Base-by-base conservation (phyloP, 768 basidiomycete species). In the Imleria badia region DNA sequence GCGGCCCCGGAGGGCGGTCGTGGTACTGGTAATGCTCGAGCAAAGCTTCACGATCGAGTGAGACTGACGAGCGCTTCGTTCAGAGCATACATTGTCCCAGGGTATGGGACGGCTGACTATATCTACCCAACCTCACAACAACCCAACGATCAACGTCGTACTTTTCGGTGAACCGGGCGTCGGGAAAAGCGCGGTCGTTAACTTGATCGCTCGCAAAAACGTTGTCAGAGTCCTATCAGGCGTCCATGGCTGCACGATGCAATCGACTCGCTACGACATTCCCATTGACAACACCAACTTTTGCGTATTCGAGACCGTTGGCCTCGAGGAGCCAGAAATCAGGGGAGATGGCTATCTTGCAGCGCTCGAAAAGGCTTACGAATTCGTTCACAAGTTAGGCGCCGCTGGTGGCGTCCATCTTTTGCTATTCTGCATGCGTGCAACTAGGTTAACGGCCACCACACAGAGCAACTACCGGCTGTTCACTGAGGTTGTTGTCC, bases 401-500 rank as follows among this genome's bases (percentile, higher is more conserved):
- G 19, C 19, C 0, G 26, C 35, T 8, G 70, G 63, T 12, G 75
- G 76, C 17, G 56, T 76, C 19, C 70, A 63, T 51, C 72, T 77
- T 14, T 68, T 78, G 8, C 59, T 77, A 1, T 76, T 67, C 48
- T 68, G 68, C 54, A 66, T 76, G 62, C 68, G 70, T 2, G 71
- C 62, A 2, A 66, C 69, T 1, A 54, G 68, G 42, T 64, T 76
- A 53, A 70, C 58, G 19, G 59, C 64, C 15, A 55, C 63, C 0
- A 54, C 63, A 26, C 60, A 61, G 40, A 64, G 65, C 56, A 77
- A 76, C 46, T 77, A 73, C 58, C 52, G 56, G 30, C 45, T 75
- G 13, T 74, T 75, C 54, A 50, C 61, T 38, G 67, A 76, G 33
- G 63, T 73, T n/a, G 62, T 76, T 15, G 76, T 73, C 52, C 60